Base-by-base conservation (phyloP, 768 basidiomycete species). In the Amanita rimosa region DNA sequence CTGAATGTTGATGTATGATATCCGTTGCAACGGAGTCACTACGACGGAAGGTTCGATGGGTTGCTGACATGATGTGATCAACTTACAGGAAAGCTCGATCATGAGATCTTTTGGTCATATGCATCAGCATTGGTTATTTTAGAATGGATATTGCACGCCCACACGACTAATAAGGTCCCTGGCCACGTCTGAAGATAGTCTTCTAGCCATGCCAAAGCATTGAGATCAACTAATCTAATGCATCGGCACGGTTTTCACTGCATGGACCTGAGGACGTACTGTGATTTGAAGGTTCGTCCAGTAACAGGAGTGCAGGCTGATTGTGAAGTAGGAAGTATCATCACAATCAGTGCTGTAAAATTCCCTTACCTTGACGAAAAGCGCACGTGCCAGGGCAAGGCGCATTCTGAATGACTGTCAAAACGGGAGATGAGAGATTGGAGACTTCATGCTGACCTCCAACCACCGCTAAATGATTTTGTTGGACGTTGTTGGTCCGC, bases 211-310 rank as follows among this genome's bases (percentile, higher is more conserved):
- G 95, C 95, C 59, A 98, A 75, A 7, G 94, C 94, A 64, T 97
- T 97, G 48, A 97, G 65, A 75, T 95, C 91, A 60, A 91, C 83
- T 86, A 41, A 50, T 24, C 41, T 19, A 6, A 49, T n/a, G 43
- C n/a, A 13, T 49, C 11, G 26, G 27, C 33, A 48, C 3, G 16
- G n/a, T 16, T 22, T 31, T 21, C 44, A 36, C 14, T 29, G 11
- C 44, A 24, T 27, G 40, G 13, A 29, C 24, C 19, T n/a, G 10
- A 24, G 1, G 41, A 63, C 82, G 56, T 57, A 88, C 90, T 92
- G 68, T 96, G 91, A 75, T 98, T 98, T 9, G 95, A 95, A 60
- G 94, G 94, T 60, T 96, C 92, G 64, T 93, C 93, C 14, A 94
- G 73, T 54, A 93, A 71, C 43, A 94, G 70, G 27, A 94, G 69